These are phyloP conservation scores for Blastocystis sp. DNA, from an alignment of 352 stramenopile genomes.

Conservation along the genomic window DNA sequence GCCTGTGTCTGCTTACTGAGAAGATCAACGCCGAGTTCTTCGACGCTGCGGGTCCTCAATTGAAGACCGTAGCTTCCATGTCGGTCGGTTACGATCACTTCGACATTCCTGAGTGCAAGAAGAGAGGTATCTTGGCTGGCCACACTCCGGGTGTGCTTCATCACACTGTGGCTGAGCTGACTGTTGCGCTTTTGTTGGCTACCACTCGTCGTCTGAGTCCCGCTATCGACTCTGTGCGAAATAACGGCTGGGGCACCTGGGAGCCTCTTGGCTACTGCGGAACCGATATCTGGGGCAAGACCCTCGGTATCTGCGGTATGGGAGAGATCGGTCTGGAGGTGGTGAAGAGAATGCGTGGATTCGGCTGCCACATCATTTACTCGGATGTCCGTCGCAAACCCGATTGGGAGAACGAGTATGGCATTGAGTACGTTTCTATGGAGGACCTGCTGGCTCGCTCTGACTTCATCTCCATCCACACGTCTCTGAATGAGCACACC, in stretches of 20 bases:
- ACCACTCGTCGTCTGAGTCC: constrained; percentile 70
- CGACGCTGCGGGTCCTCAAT: constrained; percentile 67
- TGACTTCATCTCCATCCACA: constrained; percentile 79
- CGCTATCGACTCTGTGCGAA: constrained; percentile 71
- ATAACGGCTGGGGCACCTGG: constrained; percentile 73
- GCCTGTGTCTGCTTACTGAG: constrained; percentile 72
- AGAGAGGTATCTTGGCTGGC: constrained; percentile 71
- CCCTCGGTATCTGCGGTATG: constrained; percentile 75
- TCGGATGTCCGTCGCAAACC: constrained; percentile 65
- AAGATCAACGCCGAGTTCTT: constrained; percentile 72
- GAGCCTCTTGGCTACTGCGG: constrained; percentile 71
- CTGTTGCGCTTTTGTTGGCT: constrained; percentile 71
- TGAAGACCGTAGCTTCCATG: constrained; percentile 73
- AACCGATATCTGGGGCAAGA: constrained; percentile 72
- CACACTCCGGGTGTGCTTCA: constrained; percentile 78
- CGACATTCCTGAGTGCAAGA: constrained; percentile 72
- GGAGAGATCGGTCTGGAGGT: constrained; percentile 77
- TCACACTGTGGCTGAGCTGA: constrained; percentile 73
- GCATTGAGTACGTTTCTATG: constrained; percentile 72
- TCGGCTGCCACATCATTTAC: constrained; percentile 77
- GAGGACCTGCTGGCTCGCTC: constrained; percentile 72
- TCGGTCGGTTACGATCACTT: constrained; percentile 82
- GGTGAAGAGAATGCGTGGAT: constrained; percentile 74
- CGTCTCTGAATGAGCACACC: constrained; percentile 73
- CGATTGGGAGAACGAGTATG: constrained; percentile 68